Conservation (phyloP, 1,284 basidiomycete genomes). For the Lentinula novae-zelandiae region DNA sequence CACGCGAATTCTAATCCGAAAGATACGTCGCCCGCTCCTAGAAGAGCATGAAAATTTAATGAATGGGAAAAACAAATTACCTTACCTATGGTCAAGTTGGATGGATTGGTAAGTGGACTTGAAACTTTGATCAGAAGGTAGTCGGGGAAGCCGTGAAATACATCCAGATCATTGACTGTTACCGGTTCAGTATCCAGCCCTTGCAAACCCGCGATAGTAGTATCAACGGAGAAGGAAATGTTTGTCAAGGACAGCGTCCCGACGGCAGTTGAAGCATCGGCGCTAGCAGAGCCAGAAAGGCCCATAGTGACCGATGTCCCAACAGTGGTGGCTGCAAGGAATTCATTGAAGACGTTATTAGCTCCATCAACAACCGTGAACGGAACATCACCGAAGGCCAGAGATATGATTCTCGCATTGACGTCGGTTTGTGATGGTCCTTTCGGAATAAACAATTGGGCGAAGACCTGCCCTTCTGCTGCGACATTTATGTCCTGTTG, state of each 20-base stretch:
- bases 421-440: slow-evolving; percentile 63
- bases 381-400: slow-evolving; percentile 61
- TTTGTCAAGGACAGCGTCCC: slow-evolving; percentile 60
- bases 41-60: not conserved
- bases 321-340: slow-evolving; percentile 65
- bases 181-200: slow-evolving; percentile 62
- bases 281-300: slow-evolving; percentile 58
- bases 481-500: slow-evolving; percentile 61
- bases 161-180: slow-evolving; percentile 60
- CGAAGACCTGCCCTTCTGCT: slow-evolving; percentile 54
- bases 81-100: slow-evolving; percentile 40
- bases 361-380: slow-evolving; percentile 53
- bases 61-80: not conserved
- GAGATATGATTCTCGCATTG: slow-evolving; percentile 55
- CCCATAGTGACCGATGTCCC: slow-evolving; percentile 46
- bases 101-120: slow-evolving; percentile 54
- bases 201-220: slow-evolving; percentile 64
- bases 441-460: slow-evolving; percentile 60
- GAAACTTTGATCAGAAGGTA: slow-evolving; percentile 72
- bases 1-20: slow-evolving; percentile 60
- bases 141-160: slow-evolving; percentile 64
- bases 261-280: slow-evolving; percentile 66
- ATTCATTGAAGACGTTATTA: slow-evolving; percentile 57
- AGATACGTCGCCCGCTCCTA: slow-evolving; percentile 61
- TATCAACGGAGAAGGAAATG: slow-evolving; percentile 64